phyloP scores from a whole-genome alignment of 805 yeast genomes.

The Suhomyces sp. region DNA sequence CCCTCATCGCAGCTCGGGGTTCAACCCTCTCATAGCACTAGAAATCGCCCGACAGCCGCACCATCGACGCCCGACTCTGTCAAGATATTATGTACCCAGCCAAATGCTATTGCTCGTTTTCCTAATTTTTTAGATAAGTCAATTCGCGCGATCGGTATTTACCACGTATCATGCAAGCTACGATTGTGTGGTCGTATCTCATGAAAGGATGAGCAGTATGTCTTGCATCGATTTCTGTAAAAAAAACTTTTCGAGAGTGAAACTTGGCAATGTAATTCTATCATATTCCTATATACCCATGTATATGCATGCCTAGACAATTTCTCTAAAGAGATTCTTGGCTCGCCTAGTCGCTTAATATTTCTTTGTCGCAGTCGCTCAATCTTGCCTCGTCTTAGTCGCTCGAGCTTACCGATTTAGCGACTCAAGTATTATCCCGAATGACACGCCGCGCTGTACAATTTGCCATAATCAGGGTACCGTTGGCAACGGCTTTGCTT shows the following conservation, averaged over 20 bases:
- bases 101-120: not conserved
- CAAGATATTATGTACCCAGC: not conserved
- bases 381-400: no score
- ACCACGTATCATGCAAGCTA: not conserved
- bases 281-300: not conserved
- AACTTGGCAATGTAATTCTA: not conserved
- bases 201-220: no score
- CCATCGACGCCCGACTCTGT: not conserved
- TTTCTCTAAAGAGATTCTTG: not conserved
- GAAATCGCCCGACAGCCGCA: not conserved
- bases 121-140: not conserved
- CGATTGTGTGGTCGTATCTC: not conserved
- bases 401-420: no score
- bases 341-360: no score
- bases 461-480: not conserved
- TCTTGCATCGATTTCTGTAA: no score
- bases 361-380: no score
- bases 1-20: no score
- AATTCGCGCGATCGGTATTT: not conserved
- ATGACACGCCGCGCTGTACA: no score
- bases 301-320: not conserved
- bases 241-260: not conserved
- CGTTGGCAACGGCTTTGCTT: slow-evolving; percentile 6
- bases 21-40: not conserved
- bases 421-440: no score